Evolutionary conservation across 2,329 filamentous ascomycete species (phyloP).

Genomic region (Hypoxylon sp.): DNA sequence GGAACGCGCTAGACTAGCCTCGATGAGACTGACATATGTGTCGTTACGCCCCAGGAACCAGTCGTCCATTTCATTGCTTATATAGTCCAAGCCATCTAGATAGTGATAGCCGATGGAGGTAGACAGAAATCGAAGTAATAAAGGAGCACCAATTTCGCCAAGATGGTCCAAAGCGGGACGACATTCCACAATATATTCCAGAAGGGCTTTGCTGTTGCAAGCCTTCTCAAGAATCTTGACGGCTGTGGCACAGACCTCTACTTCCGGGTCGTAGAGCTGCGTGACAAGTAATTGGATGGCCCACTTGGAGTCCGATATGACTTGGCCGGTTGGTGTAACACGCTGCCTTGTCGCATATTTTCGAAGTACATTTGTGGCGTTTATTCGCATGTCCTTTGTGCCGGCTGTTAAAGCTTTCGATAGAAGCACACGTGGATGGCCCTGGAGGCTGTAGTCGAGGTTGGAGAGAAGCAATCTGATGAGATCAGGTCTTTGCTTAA

Average conservation of each 20-base stretch:
- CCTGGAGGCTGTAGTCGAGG: conserved; percentile 91
- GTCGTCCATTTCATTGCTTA: conserved; percentile 99
- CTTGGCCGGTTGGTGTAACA: conserved; percentile 57
- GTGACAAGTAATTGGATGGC: conserved; percentile 97
- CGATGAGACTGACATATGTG: conserved; percentile 93
- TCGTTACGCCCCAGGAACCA: conserved; percentile 99
- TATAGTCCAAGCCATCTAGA: conserved; percentile 95
- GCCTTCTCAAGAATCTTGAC: conserved; percentile 98
- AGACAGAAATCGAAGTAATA: conserved; percentile 92
- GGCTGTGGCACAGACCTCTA: conserved; percentile 95
- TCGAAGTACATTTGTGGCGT: conserved; percentile 86
- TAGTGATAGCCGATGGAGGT: conserved; percentile 99
- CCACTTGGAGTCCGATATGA: conserved; percentile 85
- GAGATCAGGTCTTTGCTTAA: conserved; percentile 90
- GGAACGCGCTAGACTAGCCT: conserved; percentile 92
- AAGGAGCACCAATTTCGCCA: conserved; percentile 94
- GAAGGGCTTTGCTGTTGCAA: conserved; percentile 89
- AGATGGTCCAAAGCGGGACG: conserved; percentile 94
- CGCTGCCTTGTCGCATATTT: conserved; percentile 81
- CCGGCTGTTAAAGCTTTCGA: conserved; percentile 95
- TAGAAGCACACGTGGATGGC: conserved; percentile 91
- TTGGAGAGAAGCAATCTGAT: conserved; percentile 90
- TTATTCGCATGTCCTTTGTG: conserved; percentile 91
- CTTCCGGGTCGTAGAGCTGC: conserved; percentile 96
- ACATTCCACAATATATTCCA: conserved; percentile 98